Base-by-base conservation (phyloP, 192 early-diverging fungal species). In the Coemansia sp. region DNA sequence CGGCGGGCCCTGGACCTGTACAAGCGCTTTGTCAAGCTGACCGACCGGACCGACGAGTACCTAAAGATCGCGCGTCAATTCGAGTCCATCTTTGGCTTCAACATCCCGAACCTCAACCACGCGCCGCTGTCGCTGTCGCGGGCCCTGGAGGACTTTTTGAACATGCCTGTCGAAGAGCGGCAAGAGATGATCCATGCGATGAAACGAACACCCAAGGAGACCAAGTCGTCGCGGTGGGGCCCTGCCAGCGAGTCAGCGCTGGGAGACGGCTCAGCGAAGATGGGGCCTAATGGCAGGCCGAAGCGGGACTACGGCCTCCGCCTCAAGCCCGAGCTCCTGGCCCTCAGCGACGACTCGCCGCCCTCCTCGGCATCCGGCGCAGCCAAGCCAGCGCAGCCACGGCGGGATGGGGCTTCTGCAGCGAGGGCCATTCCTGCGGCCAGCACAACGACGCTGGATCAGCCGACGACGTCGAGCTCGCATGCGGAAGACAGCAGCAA, bases 11-110 rank as follows among this genome's bases (percentile, higher is more conserved):
- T 77, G 33, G 75, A 77, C 52, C 53, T 77, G 19, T 77, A 77
- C 29, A 77, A 77, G 48, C 59, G 75, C 4, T 77, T 77, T 59
- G 65, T 72, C 42, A 77, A 68, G 54, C 56, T 77, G 11, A 72
- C 75, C 0, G 75, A 77, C 36, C 59, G 75, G 12, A 62, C 69
- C 0, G 64, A 62, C 20, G 75, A 77, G 40, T 77, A 73, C 33
- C 43, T 77, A 4, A 66, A 68, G 41, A 61, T 68, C 28, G 68
- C 69, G 2, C 55, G 75, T 4, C 68, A 58, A 46, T 65, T 76
- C 30, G 69, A 72, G 44, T 22, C 41, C 14, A 72, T 66, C 1
- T 77, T 77, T 48, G 75, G 75, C 0, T 67, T 72, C n/a, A 38
- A 51, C 11, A 77, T 77, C 19, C 75, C 75, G 14, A 60, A 54